Conservation (phyloP, 352 stramenopile species). For the Pythium sp. region DNA sequence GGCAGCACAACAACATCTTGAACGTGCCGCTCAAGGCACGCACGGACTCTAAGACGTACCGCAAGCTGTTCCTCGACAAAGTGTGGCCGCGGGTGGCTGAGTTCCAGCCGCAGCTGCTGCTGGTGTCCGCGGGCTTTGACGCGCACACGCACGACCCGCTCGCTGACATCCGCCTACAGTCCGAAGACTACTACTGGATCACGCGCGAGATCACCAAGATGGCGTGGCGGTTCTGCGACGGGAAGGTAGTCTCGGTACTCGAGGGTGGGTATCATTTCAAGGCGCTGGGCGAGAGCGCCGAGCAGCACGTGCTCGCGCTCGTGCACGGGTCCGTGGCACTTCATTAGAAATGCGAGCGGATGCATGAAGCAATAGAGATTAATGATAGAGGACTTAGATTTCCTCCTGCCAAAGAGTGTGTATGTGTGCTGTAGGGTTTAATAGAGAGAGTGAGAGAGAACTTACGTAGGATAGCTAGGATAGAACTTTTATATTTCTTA, state of each 20-base stretch:
- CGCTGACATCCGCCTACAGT: constrained; percentile 39
- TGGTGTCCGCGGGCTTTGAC: constrained; percentile 88
- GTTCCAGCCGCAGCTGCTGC: constrained; percentile 80
- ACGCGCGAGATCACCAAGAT: constrained; percentile 37
- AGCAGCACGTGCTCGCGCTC: constrained; percentile 47
- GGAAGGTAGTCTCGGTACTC: constrained; percentile 51
- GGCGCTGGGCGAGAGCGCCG: constrained; percentile 43
- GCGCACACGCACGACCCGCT: constrained; percentile 49
- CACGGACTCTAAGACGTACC: constrained; percentile 36
- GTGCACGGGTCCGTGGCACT: constrained; percentile 26
- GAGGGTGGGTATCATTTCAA: constrained; percentile 56
- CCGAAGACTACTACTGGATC: constrained; percentile 59
- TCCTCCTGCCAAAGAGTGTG: not conserved
- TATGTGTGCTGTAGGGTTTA: not conserved
- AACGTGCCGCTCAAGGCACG: constrained; percentile 43
- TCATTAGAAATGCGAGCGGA: too few relatives aligned
- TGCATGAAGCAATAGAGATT: not conserved
- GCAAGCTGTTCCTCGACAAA: constrained; percentile 27
- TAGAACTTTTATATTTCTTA: not conserved
- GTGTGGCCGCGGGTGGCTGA: constrained; percentile 34
- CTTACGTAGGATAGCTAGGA: not conserved
- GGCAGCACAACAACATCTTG: constrained; percentile 34
- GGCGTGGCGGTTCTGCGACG: constrained; percentile 41
- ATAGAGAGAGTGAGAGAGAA: not conserved
- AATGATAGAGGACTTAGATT: not conserved